Percentiles rank a stretch among this genome's conserved stretches.
These are phyloP conservation scores for Glonium stellatum DNA, from an alignment of 495 filamentous ascomycete species.

Conservation along the genomic window DNA sequence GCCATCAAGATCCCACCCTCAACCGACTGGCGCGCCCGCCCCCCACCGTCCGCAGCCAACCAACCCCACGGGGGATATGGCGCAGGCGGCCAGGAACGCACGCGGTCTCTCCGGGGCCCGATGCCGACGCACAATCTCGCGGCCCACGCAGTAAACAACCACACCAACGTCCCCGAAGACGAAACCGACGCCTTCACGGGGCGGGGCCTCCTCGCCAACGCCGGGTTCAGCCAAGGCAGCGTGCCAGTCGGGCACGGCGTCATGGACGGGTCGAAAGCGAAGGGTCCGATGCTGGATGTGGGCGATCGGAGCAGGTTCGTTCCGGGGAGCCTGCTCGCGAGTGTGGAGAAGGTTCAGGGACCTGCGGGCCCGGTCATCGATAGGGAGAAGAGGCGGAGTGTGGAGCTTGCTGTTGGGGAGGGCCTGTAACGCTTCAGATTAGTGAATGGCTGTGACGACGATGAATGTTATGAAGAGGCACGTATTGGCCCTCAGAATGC, in stretches of 20 bases:
- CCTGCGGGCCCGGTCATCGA: conserved; percentile 27
- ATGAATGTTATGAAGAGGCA: too few species aligned
- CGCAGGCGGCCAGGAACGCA: conserved; percentile 18
- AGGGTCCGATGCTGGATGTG: conserved; percentile 52
- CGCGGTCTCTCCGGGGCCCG: conserved; percentile 9
- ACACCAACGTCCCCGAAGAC: conserved; percentile 18
- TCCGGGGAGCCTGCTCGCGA: conserved; percentile 48
- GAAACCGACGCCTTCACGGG: conserved; percentile 30
- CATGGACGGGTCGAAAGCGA: conserved; percentile 46
- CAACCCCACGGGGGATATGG: conserved; percentile 16
- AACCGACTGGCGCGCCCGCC: conserved; percentile 46
- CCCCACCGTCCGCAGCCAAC: conserved; percentile 19
- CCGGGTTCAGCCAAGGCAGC: conserved; percentile 29
- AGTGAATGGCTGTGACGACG: too few species aligned
- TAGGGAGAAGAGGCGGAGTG: conserved; percentile 31
- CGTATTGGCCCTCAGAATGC: too few species aligned
- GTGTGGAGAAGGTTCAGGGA: conserved; percentile 31
- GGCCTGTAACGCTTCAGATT: background rate
- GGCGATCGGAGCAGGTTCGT: conserved; percentile 46
- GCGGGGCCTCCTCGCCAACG: conserved; percentile 27
- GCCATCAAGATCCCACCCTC: conserved; percentile 47
- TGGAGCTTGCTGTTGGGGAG: conserved; percentile 25
- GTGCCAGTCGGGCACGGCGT: conserved; percentile 44
- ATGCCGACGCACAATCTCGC: conserved; percentile 13
- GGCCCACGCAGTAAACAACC: conserved; percentile 23